Percentiles rank a stretch among this genome's conserved stretches.
Conservation (phyloP, 345 rosid genomes). For the Gossypioides kirkii region DNA sequence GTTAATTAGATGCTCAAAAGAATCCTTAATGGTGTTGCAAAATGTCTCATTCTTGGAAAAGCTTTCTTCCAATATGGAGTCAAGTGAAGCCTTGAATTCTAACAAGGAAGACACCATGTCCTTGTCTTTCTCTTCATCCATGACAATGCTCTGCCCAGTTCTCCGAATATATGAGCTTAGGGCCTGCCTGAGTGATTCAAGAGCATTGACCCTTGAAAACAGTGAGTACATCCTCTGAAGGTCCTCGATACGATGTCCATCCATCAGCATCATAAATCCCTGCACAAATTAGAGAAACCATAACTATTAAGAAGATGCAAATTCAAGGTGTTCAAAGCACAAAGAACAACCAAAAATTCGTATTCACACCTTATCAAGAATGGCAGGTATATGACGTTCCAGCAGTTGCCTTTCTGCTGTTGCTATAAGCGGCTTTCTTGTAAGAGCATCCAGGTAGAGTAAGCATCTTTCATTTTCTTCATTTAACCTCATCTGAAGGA, state of each 20-base stretch:
- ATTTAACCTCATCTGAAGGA: slow-evolving; percentile 75
- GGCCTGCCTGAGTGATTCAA: slow-evolving; percentile 81
- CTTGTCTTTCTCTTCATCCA: slow-evolving; percentile 99
- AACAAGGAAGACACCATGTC: slow-evolving; percentile 85
- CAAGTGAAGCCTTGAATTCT: slow-evolving; percentile 92
- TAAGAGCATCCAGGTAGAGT: slow-evolving; percentile 76
- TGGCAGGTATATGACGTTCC: slow-evolving; percentile 73
- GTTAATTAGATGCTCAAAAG: slow-evolving; percentile 92
- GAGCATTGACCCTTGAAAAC: slow-evolving; percentile 76
- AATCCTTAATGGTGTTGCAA: slow-evolving; percentile 84
- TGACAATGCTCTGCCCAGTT: slow-evolving; percentile 75
- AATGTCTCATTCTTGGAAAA: slow-evolving; percentile 84
- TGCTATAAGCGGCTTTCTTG: slow-evolving; percentile 81
- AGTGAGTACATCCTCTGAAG: slow-evolving; percentile 75
- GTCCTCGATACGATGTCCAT: slow-evolving; percentile 89
- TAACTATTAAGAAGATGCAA: slow-evolving; percentile 3
- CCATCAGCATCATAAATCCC: slow-evolving; percentile 91
- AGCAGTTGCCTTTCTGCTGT: slow-evolving; percentile 87
- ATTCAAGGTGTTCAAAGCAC: neutral
- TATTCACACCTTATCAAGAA: slow-evolving; percentile 79
- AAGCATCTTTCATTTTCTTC: slow-evolving; percentile 97
- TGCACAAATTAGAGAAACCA: slow-evolving; percentile 26
- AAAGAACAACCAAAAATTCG: slow-evolving; percentile 13
- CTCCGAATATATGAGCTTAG: slow-evolving; percentile 72
- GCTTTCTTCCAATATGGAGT: slow-evolving; percentile 88